Evolutionary conservation across 345 rosid species (phyloP), one percentile per base, ranked within the genome.

Genomic region (Salix caprea): DNA sequence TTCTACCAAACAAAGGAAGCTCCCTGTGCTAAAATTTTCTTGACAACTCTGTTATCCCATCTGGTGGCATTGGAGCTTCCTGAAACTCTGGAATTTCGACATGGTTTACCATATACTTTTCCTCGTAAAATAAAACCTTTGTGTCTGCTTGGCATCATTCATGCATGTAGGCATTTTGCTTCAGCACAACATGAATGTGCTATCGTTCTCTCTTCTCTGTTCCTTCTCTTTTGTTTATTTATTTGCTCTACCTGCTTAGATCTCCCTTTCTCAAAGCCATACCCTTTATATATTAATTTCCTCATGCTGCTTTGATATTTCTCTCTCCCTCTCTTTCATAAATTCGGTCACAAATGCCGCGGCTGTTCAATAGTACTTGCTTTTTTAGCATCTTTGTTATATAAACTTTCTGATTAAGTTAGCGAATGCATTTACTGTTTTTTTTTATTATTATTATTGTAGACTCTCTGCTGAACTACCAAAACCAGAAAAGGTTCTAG

Each of bases 401-500:
- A 9, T 61, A 13, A 61, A 42, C 14, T 2, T 42, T 42, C 46
- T 42, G 46, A 2, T 42, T 42, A 42, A 42, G 46, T 42, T 11
- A 42, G 46, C 46, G 46, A 42, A 42, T 65, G 32, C 30, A 32
- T 65, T 65, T 26, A 13, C 62, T 56, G 69, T 2, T 7, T 26
- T 13, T 13, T 80, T 52, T 72, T 71, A 44, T 54, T 14, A 42
- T 42, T 42, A 54, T 71, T 74, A 60, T 73, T 80, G 70, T 77
- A 94, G 97, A 82, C 90, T 92, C 46, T 58, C 96, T 71, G 97
- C 93, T 64, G 85, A 89, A 82, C 89, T 95, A 40, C 86, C 93
- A 18, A 89, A 95, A 83, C 84, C 88, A 28, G 97, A 93, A 46
- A 89, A 90, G 82, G 91, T 95, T 87, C 89, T 95, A 37, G 97